Evolutionary conservation across 805 yeast genomes (phyloP), one percentile per base, ranked within the genome.

Genomic region (Schizosaccharomyces octosporus): DNA sequence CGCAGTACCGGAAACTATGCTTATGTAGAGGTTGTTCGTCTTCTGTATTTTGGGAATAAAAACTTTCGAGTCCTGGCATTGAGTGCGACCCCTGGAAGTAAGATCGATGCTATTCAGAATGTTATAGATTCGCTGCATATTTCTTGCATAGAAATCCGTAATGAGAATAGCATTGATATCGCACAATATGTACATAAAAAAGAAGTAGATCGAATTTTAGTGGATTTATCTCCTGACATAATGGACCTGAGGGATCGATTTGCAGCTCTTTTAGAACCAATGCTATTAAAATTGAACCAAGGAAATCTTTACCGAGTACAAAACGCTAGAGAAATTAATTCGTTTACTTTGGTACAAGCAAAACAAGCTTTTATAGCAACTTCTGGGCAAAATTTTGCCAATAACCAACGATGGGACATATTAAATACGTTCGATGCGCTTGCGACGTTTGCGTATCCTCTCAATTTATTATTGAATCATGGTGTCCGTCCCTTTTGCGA

Each of bases 11-110:
- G 96, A 0, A 84, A 86, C 62, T 89, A 88, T 69, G 85, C 97
- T 0, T 90, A 90, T 67, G 83, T 83, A 59, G 84, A 85, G 62
- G 89, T 90, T n/a, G 86, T 85, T 2, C 75, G 79, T 64, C 82
- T 80, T 66, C 69, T 85, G 13, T 76, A 78, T 36, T 71, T 86
- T 61, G 81, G 81, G 68, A 82, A 80, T 63, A 76, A 80, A 1
- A 79, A 86, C 1, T 84, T 81, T 65, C 74, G 98, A 57, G 74
- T 89, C 0, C 70, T 93, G 61, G 97, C 95, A 0, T 74, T 93
- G 64, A 88, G 97, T 0, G 99, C 99, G 0, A 93, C 99, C 0
- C 99, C 99, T 0, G 93, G 96, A 0, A 76, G 95, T 0, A 84
- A 84, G 63, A 78, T 87, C 1, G 95, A 85, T 63, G 86, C 90